phyloP scores from a whole-genome alignment of 345 rosid species.

The Physaria fendleri region DNA sequence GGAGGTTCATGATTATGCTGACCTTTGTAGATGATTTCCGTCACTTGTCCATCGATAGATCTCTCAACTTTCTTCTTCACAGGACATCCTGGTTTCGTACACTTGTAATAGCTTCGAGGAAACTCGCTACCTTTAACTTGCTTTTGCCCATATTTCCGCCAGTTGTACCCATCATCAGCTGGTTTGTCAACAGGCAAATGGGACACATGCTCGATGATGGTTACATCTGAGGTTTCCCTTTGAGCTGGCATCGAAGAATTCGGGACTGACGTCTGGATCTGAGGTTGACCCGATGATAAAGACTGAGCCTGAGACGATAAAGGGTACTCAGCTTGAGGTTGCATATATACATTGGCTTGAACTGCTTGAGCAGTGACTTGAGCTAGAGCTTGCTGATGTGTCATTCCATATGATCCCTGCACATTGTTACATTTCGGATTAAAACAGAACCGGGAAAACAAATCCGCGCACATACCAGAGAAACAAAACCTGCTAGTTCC shows the following conservation, averaged over 20 bases:
- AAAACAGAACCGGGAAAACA: constrained; percentile 4
- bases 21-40: constrained; percentile 81
- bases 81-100: constrained; percentile 64
- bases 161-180: constrained; percentile 68
- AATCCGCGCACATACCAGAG: background rate
- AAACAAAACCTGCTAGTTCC: too few relatives aligned
- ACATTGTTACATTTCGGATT: constrained; percentile 6
- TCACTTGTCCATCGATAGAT: too few relatives aligned
- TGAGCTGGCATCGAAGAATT: constrained; percentile 23
- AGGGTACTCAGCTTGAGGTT: constrained; percentile 31
- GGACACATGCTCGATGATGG: constrained; percentile 38
- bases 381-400: constrained; percentile 79
- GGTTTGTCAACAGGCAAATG: constrained; percentile 61
- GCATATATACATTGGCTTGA: constrained; percentile 42
- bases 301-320: constrained; percentile 29
- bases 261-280: constrained; percentile 24
- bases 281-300: constrained; percentile 27
- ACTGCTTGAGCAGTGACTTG: constrained; percentile 79
- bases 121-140: constrained; percentile 86
- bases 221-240: constrained; percentile 32
- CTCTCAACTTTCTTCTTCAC: too few relatives aligned
- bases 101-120: constrained; percentile 88
- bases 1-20: constrained; percentile 77
- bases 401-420: constrained; percentile 75
- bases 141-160: constrained; percentile 94